phyloP scores from a whole-genome alignment of 1,139 yeast genomes.

The Yamadazyma pseudoaaseri region DNA sequence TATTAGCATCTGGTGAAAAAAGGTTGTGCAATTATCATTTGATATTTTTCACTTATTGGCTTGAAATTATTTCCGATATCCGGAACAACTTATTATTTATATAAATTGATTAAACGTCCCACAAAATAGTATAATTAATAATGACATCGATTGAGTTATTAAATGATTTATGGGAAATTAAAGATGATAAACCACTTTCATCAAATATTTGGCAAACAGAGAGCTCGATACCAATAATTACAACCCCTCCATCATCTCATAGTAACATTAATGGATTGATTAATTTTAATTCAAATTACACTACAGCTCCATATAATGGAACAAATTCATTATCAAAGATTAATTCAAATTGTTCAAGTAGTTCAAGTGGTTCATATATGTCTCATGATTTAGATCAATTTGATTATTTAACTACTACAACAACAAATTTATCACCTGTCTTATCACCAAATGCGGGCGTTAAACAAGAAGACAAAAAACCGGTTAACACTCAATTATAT shows the following conservation, averaged over 20 bases:
- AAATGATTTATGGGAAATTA: constrained; percentile 13
- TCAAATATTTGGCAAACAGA: constrained; percentile 2
- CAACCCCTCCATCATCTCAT: constrained; percentile 2
- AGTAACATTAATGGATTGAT: background rate
- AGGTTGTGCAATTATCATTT: constrained; percentile 4
- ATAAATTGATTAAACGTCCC: background rate
- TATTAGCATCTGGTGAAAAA: too few species aligned
- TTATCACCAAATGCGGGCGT: background rate
- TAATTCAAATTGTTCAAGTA: constrained; percentile 7
- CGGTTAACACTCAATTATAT: constrained; percentile 70
- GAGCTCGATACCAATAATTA: background rate
- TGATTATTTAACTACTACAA: background rate
- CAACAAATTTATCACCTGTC: constrained; percentile 1
- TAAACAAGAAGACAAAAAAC: constrained; percentile 14
- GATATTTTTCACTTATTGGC: constrained; percentile 9
- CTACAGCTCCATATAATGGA: background rate
- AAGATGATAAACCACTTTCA: background rate
- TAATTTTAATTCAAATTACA: background rate
- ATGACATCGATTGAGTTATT: constrained; percentile 14
- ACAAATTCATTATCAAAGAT: constrained; percentile 4
- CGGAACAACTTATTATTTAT: constrained; percentile 10
- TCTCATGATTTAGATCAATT: background rate
- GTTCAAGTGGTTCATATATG: constrained; percentile 4
- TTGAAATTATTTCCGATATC: constrained; percentile 11
- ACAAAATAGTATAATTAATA: background rate